These are phyloP conservation scores for Tuber melanosporum DNA, from an alignment of 495 filamentous ascomycete genomes.

Conservation along the genomic window DNA sequence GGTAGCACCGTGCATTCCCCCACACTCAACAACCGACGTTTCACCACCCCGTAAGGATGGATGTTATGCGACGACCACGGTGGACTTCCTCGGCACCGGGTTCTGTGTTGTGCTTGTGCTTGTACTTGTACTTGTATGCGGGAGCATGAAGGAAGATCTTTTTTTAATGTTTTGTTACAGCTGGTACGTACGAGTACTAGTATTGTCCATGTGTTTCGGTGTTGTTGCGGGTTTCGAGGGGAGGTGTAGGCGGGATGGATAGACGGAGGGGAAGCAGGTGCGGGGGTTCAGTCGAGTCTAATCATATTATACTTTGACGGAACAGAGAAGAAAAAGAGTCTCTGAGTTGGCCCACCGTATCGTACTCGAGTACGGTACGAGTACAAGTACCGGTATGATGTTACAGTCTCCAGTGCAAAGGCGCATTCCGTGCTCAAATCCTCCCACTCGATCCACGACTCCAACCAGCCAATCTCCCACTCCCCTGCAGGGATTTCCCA, in stretches of 20 bases:
- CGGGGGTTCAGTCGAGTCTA: not conserved
- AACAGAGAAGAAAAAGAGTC: not conserved
- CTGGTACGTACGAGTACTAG: not conserved
- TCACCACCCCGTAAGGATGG: not conserved
- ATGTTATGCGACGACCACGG: not conserved
- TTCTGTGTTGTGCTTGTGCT: not conserved
- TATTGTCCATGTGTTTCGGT: not conserved
- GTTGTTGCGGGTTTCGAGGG: not conserved
- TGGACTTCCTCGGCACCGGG: not conserved
- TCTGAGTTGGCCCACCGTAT: not conserved
- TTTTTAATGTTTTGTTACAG: not conserved
- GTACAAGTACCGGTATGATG: too few relatives aligned
- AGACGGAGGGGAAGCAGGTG: not conserved
- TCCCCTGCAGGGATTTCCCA: not conserved
- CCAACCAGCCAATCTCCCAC: not conserved
- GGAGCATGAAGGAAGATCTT: not conserved
- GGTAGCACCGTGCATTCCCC: not conserved
- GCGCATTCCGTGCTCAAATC: not conserved
- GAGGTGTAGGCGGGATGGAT: not conserved
- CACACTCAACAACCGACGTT: not conserved
- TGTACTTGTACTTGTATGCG: not conserved
- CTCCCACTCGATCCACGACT: slow-evolving; percentile 1
- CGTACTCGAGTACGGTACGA: too few relatives aligned
- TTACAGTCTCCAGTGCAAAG: not conserved
- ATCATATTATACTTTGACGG: too few relatives aligned